Percentiles rank a stretch among this genome's conserved stretches.
These are phyloP conservation scores for Phoma sp. DNA, from an alignment of 2,329 filamentous ascomycete genomes.

Conservation along the genomic window DNA sequence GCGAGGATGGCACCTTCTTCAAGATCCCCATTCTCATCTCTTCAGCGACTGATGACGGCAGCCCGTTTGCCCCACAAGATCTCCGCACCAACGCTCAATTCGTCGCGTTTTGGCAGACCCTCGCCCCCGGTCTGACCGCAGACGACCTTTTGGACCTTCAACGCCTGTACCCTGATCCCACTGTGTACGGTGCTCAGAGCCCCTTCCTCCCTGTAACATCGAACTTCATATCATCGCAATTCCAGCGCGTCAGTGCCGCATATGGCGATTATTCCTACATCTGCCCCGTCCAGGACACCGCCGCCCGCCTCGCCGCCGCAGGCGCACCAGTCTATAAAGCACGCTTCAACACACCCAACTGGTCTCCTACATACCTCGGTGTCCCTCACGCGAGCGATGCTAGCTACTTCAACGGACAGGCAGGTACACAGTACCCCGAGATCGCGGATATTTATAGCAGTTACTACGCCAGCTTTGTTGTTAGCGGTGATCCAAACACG, in stretches of 20 bases:
- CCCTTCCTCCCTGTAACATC: conserved; percentile 36
- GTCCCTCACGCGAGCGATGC: conserved; percentile 44
- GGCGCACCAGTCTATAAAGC: conserved; percentile 43
- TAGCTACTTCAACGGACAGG: conserved; percentile 41
- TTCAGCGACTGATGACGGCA: conserved; percentile 49
- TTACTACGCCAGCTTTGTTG: conserved; percentile 48
- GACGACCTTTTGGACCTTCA: conserved; percentile 41
- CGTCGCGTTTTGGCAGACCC: conserved; percentile 40
- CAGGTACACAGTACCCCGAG: conserved; percentile 36
- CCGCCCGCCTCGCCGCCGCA: conserved; percentile 30
- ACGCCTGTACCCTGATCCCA: conserved; percentile 39
- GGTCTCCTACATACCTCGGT: conserved; percentile 33
- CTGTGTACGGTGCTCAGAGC: conserved; percentile 12
- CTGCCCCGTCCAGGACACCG: conserved; percentile 46
- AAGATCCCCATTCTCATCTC: conserved; percentile 43
- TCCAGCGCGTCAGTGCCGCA: conserved; percentile 54
- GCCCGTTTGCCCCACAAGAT: conserved; percentile 38
- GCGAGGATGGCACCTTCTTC: conserved; percentile 45
- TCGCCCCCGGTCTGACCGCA: conserved; percentile 38
- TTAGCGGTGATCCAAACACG: conserved; percentile 46
- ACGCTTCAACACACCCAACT: conserved; percentile 47
- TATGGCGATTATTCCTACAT: conserved; percentile 48
- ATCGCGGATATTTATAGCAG: conserved; percentile 43
- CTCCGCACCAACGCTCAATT: conserved; percentile 49
- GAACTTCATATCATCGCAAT: conserved; percentile 54